A percentile compares a stretch with the other conserved stretches of the same genome.
Conservation (phyloP, 192 early-diverging fungal species). For the Jimgerdemannia flammicorona region DNA sequence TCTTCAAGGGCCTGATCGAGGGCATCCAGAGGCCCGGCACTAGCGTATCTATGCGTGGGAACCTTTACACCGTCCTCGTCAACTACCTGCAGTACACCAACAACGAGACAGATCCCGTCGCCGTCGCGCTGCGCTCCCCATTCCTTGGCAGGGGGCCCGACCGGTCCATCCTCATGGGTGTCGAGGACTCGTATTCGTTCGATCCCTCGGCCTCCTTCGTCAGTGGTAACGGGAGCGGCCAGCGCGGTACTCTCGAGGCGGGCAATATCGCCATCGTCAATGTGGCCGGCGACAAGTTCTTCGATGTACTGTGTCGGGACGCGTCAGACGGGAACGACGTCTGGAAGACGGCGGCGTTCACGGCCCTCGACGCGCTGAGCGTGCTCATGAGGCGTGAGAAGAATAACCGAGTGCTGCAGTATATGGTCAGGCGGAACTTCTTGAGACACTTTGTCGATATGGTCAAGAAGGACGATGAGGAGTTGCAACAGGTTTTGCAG, state of each 20-base stretch:
- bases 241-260: conserved; percentile 24
- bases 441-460: conserved; percentile 52
- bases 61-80: conserved; percentile 75
- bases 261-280: conserved; percentile 46
- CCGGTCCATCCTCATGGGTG: not conserved
- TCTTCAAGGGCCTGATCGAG: conserved; percentile 26
- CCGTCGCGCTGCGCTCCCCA: conserved; percentile 13
- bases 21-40: conserved; percentile 7
- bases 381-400: not conserved
- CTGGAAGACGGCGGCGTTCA: conserved; percentile 85
- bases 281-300: conserved; percentile 61
- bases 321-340: conserved; percentile 77
- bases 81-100: conserved; percentile 64
- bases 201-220: not conserved
- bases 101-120: not conserved
- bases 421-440: conserved; percentile 50
- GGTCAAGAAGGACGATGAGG: conserved; percentile 59
- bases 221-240: not conserved
- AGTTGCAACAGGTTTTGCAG: conserved; percentile 45
- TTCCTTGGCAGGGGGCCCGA: not conserved
- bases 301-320: conserved; percentile 75
- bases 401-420: conserved; percentile 3
- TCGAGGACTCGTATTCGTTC: not conserved
- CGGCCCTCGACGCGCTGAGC: conserved; percentile 66
- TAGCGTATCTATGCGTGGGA: conserved; percentile 50